Evolutionary conservation across 441 rosid genomes (phyloP).

Genomic region (Arabidopsis lyrata): DNA sequence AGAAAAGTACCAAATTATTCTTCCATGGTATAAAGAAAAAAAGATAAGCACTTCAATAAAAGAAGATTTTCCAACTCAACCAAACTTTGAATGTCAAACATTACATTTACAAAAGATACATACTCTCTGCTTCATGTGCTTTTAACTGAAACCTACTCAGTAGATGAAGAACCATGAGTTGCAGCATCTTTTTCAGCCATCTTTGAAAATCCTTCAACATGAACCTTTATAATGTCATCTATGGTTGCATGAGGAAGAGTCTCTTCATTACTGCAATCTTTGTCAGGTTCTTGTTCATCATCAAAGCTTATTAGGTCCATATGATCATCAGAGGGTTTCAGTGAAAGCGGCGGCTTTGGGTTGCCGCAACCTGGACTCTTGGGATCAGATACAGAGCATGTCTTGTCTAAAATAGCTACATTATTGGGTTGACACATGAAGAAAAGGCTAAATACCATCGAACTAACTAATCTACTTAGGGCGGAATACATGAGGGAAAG

Average conservation of each 20-base stretch:
- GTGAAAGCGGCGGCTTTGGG: slow-evolving; percentile 35
- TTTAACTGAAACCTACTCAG: slow-evolving; percentile 43
- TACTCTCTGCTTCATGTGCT: slow-evolving; percentile 44
- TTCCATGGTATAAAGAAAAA: slow-evolving; percentile 12
- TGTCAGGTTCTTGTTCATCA: slow-evolving; percentile 34
- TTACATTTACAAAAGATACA: slow-evolving; percentile 37
- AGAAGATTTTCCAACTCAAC: slow-evolving; percentile 25
- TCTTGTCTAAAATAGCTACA: slow-evolving; percentile 46
- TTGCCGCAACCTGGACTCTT: slow-evolving; percentile 26
- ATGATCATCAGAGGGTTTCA: slow-evolving; percentile 45
- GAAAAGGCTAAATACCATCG: slow-evolving; percentile 56
- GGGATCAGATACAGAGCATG: slow-evolving; percentile 44
- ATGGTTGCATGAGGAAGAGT: slow-evolving; percentile 43
- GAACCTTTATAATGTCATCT: slow-evolving; percentile 56
- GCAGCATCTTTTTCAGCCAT: slow-evolving; percentile 41
- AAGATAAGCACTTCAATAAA: slow-evolving; percentile 10
- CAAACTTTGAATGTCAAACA: slow-evolving; percentile 6
- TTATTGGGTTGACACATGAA: slow-evolving; percentile 50
- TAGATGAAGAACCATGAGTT: slow-evolving; percentile 28
- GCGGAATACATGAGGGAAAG: slow-evolving; percentile 57
- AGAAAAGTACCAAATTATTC: slow-evolving; percentile 18
- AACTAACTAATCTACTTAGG: slow-evolving; percentile 50
- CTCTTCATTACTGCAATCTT: slow-evolving; percentile 13
- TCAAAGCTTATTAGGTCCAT: slow-evolving; percentile 56
- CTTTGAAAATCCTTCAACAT: slow-evolving; percentile 50